Conservation (phyloP, 768 basidiomycete species). For the Aureoboletus auriporus region DNA sequence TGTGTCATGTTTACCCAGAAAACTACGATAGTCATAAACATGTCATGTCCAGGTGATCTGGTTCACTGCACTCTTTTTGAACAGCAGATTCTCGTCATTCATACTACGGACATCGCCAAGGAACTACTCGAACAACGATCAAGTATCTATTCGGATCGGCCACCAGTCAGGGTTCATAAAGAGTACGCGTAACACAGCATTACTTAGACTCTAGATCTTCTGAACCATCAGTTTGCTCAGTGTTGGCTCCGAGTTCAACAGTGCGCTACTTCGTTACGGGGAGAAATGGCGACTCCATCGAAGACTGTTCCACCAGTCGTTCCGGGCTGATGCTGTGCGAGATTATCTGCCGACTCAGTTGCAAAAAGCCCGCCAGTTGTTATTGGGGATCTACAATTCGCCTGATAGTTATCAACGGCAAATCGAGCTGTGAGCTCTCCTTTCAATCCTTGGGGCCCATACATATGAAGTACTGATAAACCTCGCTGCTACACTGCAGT, state of each 20-base stretch:
- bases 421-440: constrained; percentile 27
- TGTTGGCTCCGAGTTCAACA: constrained; percentile 30
- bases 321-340: constrained; percentile 24
- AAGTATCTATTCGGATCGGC: constrained; percentile 36
- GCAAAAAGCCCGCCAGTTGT: constrained; percentile 26
- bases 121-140: constrained; percentile 36
- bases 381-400: constrained; percentile 18
- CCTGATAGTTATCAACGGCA: constrained; percentile 26
- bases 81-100: constrained; percentile 31
- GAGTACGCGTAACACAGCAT: constrained; percentile 17
- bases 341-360: constrained; percentile 24
- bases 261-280: constrained; percentile 27
- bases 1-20: background rate
- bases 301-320: constrained; percentile 31
- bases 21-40: background rate
- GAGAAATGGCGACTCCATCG: constrained; percentile 30
- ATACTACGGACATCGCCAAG: constrained; percentile 28
- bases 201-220: background rate
- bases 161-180: constrained; percentile 24
- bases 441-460: background rate
- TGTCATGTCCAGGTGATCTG: constrained; percentile 25
- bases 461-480: constrained; percentile 2
- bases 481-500: constrained; percentile 12
- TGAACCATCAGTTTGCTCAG: constrained; percentile 10
- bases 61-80: constrained; percentile 31